Evolutionary conservation across 1,284 basidiomycete species (phyloP).

Genomic region (Trichosporon faecale): DNA sequence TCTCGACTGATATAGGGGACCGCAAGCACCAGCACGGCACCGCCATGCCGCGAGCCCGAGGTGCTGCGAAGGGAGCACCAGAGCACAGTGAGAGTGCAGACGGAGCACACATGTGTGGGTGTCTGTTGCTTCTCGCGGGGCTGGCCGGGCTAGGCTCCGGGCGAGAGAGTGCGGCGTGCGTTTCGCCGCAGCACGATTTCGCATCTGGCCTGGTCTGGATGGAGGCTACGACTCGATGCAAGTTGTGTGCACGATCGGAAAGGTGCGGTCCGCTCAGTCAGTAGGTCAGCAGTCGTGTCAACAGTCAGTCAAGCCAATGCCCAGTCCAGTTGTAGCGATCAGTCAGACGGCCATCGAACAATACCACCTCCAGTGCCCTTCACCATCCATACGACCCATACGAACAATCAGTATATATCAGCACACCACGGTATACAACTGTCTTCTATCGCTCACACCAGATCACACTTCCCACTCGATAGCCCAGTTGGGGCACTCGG

Average conservation of each 20-base stretch:
- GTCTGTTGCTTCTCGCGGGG: neutral
- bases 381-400: neutral
- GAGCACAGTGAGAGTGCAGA: neutral
- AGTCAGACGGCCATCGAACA: neutral
- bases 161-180: neutral
- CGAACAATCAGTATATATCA: neutral
- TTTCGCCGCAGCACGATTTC: neutral
- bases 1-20: neutral
- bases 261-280: neutral
- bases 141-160: neutral
- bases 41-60: neutral
- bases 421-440: neutral
- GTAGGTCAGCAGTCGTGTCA: neutral
- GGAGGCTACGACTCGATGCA: neutral
- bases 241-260: neutral
- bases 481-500: neutral
- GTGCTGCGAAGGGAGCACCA: neutral
- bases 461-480: constrained; percentile 1
- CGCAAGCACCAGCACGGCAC: neutral
- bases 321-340: no score
- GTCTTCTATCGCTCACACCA: neutral
- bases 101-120: neutral
- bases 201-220: neutral
- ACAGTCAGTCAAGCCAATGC: neutral
- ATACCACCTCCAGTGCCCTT: neutral